phyloP scores from a whole-genome alignment of 805 yeast genomes.

The Wickerhamiella sorbophila region DNA sequence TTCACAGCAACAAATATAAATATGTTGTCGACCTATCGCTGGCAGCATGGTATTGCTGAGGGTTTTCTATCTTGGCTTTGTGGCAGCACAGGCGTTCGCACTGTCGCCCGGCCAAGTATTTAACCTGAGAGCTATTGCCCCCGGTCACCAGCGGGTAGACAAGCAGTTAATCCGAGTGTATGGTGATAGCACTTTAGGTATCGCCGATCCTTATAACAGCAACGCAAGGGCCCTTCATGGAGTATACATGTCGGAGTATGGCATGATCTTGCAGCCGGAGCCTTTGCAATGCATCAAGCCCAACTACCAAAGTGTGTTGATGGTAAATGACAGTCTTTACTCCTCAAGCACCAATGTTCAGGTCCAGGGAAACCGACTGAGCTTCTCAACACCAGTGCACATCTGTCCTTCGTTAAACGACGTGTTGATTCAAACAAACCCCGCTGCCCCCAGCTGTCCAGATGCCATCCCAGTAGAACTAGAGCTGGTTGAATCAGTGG shows the following conservation, averaged over 20 bases:
- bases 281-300: conserved; percentile 17
- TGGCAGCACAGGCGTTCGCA: not conserved
- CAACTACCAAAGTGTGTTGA: conserved; percentile 13
- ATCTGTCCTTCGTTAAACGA: conserved; percentile 20
- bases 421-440: conserved; percentile 13
- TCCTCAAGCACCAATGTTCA: conserved; percentile 15
- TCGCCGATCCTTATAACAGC: conserved; percentile 11
- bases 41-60: too few relatives aligned
- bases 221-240: conserved; percentile 18
- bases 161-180: conserved; percentile 9
- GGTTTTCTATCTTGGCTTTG: too few relatives aligned
- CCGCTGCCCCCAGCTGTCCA: conserved; percentile 10
- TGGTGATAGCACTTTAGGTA: conserved; percentile 16
- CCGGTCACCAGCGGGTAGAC: conserved; percentile 13
- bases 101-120: conserved; percentile 19
- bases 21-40: too few relatives aligned
- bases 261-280: conserved; percentile 19
- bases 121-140: conserved; percentile 13
- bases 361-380: conserved; percentile 10
- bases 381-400: conserved; percentile 9
- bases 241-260: conserved; percentile 17
- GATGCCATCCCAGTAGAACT: conserved; percentile 17
- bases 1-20: too few relatives aligned
- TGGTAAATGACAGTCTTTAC: conserved; percentile 16
- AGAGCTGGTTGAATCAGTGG: conserved; percentile 7